phyloP scores from a whole-genome alignment of 2,329 filamentous ascomycete genomes.

The Chrysosporium queenslandicum region DNA sequence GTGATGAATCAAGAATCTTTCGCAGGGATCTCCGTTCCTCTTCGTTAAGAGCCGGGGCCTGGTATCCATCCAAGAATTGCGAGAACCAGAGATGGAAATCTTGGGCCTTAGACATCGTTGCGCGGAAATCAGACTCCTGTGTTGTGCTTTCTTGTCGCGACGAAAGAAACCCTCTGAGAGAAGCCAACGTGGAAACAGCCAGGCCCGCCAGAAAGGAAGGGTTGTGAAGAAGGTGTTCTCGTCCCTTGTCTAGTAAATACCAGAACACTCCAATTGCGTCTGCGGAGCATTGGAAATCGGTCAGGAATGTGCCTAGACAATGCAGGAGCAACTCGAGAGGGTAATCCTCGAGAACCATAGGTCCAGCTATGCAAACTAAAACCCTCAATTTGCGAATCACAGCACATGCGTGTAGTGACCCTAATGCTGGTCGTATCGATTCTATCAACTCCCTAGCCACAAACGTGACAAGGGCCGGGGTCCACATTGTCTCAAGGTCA shows the following conservation, averaged over 20 bases:
- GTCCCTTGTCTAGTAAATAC: slow-evolving; percentile 66
- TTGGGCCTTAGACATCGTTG: slow-evolving; percentile 65
- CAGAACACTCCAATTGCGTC: slow-evolving; percentile 79
- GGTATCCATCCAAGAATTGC: slow-evolving; percentile 55
- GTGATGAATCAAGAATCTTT: slow-evolving; percentile 59
- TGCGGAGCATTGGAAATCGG: slow-evolving; percentile 77
- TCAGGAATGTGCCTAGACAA: slow-evolving; percentile 65
- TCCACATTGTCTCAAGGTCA: slow-evolving; percentile 60
- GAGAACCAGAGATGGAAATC: slow-evolving; percentile 71
- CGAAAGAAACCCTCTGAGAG: slow-evolving; percentile 64
- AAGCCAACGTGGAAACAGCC: slow-evolving; percentile 66
- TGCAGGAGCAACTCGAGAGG: slow-evolving; percentile 84
- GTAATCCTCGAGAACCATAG: slow-evolving; percentile 64
- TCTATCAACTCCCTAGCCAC: slow-evolving; percentile 70
- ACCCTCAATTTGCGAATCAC: slow-evolving; percentile 78
- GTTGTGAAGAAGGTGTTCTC: slow-evolving; percentile 51
- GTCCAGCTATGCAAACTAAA: slow-evolving; percentile 65
- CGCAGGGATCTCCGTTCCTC: slow-evolving; percentile 50
- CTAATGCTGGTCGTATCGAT: slow-evolving; percentile 70
- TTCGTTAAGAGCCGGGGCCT: slow-evolving; percentile 42
- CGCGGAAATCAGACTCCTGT: slow-evolving; percentile 70
- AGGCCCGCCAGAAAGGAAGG: slow-evolving; percentile 75
- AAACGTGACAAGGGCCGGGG: slow-evolving; percentile 60
- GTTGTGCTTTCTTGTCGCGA: slow-evolving; percentile 69
- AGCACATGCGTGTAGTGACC: slow-evolving; percentile 75